Conservation (phyloP, 805 yeast genomes). For the Candida qinlingensis region DNA sequence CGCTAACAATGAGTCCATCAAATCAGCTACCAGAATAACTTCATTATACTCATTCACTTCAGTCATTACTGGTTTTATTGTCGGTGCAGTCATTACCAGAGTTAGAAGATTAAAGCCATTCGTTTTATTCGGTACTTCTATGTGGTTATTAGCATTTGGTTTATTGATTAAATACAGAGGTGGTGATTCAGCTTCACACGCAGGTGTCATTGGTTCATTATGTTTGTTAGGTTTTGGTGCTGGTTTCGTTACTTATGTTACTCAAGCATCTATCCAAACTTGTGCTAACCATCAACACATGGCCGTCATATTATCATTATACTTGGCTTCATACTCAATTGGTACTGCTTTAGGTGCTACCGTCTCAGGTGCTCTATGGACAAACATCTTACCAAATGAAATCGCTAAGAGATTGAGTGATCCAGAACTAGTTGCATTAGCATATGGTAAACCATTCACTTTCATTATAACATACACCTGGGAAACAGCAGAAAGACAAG, state of each 20-base stretch:
- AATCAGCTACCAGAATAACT: conserved; percentile 62
- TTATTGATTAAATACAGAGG: conserved; percentile 52
- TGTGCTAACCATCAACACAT: conserved; percentile 56
- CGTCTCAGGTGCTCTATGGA: conserved; percentile 47
- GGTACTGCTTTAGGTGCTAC: conserved; percentile 9
- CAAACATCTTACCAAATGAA: conserved; percentile 33
- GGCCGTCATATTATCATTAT: conserved; percentile 56
- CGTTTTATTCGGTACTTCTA: conserved; percentile 49
- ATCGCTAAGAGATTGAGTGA: conserved; percentile 3
- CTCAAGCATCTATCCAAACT: conserved; percentile 57
- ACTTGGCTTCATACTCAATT: conserved; percentile 42
- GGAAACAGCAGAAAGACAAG: conserved; percentile 54
- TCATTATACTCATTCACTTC: conserved; percentile 62
- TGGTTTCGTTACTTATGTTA: conserved; percentile 63
- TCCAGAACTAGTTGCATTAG: conserved; percentile 29
- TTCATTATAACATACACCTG: conserved; percentile 44
- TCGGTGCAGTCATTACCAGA: conserved; percentile 48
- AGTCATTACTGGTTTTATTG: conserved; percentile 50
- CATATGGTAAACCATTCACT: conserved; percentile 47
- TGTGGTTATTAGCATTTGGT: conserved; percentile 62
- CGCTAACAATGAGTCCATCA: conserved; percentile 47
- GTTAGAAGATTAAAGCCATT: conserved; percentile 53
- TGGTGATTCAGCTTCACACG: conserved; percentile 38
- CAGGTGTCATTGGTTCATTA: conserved; percentile 62
- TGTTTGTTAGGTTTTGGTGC: conserved; percentile 69